These are phyloP conservation scores for Barbarea vulgaris DNA, from an alignment of 345 rosid species.

Conservation along the genomic window DNA sequence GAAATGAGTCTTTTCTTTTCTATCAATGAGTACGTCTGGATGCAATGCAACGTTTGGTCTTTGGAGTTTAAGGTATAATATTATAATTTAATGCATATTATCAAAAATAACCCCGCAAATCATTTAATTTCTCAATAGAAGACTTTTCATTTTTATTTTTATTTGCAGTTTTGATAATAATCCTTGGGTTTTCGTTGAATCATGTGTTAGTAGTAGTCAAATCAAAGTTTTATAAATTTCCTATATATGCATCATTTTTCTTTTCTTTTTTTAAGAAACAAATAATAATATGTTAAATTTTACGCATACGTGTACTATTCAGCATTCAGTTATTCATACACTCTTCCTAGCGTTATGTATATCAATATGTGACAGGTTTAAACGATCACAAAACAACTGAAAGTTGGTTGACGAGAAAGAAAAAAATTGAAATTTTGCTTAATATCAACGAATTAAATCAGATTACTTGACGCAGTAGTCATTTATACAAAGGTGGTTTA, in stretches of 20 bases:
- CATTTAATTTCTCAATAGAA: background rate
- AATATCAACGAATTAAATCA: background rate
- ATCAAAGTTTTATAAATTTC: background rate
- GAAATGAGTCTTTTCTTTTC: background rate
- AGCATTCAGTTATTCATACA: background rate
- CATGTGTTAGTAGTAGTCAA: background rate
- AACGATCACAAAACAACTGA: background rate
- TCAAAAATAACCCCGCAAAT: background rate
- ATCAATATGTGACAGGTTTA: background rate
- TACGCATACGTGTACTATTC: background rate
- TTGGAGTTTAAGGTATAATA: background rate
- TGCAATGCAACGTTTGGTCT: conserved; percentile 16
- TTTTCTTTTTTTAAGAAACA: background rate
- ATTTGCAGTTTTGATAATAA: background rate
- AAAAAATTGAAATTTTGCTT: background rate
- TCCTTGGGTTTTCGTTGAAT: background rate
- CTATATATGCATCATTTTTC: background rate
- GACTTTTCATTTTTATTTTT: background rate
- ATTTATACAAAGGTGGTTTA: background rate
- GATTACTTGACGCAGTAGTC: background rate
- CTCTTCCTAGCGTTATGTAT: background rate
- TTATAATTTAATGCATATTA: background rate
- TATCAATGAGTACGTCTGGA: background rate
- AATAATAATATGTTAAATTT: background rate
- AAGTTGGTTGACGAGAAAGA: background rate